A percentile compares a stretch with the other conserved stretches of the same genome.
phyloP scores from a whole-genome alignment of 108 stramenopile species.

The Nitzschia sp. region DNA sequence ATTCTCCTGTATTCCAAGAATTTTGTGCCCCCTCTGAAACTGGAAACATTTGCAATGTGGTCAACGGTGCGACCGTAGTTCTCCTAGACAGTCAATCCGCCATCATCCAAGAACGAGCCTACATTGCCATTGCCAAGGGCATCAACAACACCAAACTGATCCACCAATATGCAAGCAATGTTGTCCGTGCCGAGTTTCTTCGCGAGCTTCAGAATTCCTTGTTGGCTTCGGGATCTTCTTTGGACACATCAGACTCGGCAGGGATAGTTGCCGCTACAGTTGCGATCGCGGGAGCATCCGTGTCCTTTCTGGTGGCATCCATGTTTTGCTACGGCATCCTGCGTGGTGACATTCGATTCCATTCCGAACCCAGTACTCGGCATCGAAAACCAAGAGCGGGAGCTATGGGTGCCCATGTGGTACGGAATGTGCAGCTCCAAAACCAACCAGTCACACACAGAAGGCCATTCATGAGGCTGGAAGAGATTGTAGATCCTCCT shows the following conservation, averaged over 20 bases:
- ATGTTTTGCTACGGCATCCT: constrained; percentile 36
- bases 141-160: constrained; percentile 10
- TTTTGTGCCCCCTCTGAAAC: constrained; percentile 14
- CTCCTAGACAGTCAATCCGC: constrained; percentile 20
- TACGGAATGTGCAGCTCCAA: no score
- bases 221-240: constrained; percentile 5
- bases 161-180: constrained; percentile 5
- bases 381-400: constrained; percentile 1
- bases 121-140: constrained; percentile 10
- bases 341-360: constrained; percentile 2
- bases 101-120: constrained; percentile 15
- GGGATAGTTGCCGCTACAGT: constrained; percentile 15
- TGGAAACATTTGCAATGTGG: constrained; percentile 21
- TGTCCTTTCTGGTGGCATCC: constrained; percentile 30
- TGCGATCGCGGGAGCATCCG: constrained; percentile 26
- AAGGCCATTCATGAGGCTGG: no score
- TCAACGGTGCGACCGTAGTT: constrained; percentile 28
- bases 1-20: not conserved
- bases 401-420: no score
- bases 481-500: no score
- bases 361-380: constrained; percentile 20
- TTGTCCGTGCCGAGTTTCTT: constrained; percentile 21
- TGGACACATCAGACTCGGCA: not conserved
- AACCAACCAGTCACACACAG: no score
- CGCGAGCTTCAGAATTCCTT: constrained; percentile 14